Base-by-base conservation (phyloP, 345 rosid species). In the Cardamine chenopodiifolia region DNA sequence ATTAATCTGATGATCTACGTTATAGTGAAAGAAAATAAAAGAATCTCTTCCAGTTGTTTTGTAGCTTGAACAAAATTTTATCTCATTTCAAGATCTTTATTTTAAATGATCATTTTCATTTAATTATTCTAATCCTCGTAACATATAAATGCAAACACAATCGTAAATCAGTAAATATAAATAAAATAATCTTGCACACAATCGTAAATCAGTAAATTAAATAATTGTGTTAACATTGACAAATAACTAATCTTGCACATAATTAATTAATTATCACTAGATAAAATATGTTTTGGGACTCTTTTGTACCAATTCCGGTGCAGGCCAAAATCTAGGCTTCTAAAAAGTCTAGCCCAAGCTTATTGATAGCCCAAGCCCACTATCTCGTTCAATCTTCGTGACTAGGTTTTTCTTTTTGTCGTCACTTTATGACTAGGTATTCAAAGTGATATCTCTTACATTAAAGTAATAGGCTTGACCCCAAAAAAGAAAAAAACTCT, bases 311-410 rank as follows among this genome's bases (percentile, higher is more conserved):
- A 44, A 44, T 19, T 44, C 29, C 4, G 7, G 7, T 50, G 29
- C 39, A 56, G 39, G 22, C 62, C 39, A 7, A 29, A 4, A 5
- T 28, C 4, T 26, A 11, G 42, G 39, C 68, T 42, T 62, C 14
- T 42, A 20, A 44, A 13, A 23, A 28, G 5, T 2, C 7, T 28
- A 31, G 29, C 42, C 26, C 42, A 32, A 63, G 4, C 10, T 45
- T 45, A 11, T 25, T 6, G 4, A 61, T 19, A 61, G 66, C 49
- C 25, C 39, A 63, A 47, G 56, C 56, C 70, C 70, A 65, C 9
- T 47, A 6, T 28, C 25, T 17, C 6, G 1, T 28, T 42, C n/a
- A 62, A 44, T 25, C 20, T 8, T 23, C 2, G 9, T 15, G 20
- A 22, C 17, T 40, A 42, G 18, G 47, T 42, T n/a, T n/a, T n/a